Base-by-base conservation (phyloP, 768 basidiomycete genomes). In the Sistotremastrum niveocremeum region DNA sequence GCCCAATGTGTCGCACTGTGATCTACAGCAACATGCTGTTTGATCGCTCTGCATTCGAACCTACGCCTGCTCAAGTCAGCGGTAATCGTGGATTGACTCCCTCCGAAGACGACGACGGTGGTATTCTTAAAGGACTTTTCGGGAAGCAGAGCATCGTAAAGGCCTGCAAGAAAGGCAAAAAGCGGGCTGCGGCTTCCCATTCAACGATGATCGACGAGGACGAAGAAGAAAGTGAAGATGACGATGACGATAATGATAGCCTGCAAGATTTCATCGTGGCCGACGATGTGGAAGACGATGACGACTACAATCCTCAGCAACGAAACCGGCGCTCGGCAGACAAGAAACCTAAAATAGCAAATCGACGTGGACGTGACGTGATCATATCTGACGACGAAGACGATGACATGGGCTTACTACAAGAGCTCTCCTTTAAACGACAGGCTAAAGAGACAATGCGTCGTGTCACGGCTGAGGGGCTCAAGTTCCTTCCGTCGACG, bases 401-500 rank as follows among this genome's bases (percentile, higher is more conserved):
- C 38, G 50, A 45, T 6, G 46, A 48, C 20, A 41, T 45, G 38
- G 47, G 71, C 69, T 31, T 69, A 73, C 45, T 66, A 68, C 5
- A 67, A 69, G 20, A 20, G 20, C 20, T 20, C 20, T 20, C 20
- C 20, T 20, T 20, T 20, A 20, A 20, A 20, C 20, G 20, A 20
- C 20, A 20, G 20, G 20, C 20, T 20, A 20, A 20, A 20, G 20
- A 20, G 20, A 20, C 20, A 2, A 20, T 20, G 20, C 20, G 20
- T 20, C 20, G 20, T 20, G 20, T 20, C 20, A 20, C 20, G 20
- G 20, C 20, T 20, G 20, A 20, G 7, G 49, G 77, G 63, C 67
- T 76, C 10, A 63, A 67, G 33, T 79, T 82, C 60, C 54, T 79
- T 35, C 79, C 80, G 0, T 81, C 80, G 4, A 81, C 79, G 2